Base-by-base conservation (phyloP, 176 grass and related monocot species). In the Oryza glumipatula region DNA sequence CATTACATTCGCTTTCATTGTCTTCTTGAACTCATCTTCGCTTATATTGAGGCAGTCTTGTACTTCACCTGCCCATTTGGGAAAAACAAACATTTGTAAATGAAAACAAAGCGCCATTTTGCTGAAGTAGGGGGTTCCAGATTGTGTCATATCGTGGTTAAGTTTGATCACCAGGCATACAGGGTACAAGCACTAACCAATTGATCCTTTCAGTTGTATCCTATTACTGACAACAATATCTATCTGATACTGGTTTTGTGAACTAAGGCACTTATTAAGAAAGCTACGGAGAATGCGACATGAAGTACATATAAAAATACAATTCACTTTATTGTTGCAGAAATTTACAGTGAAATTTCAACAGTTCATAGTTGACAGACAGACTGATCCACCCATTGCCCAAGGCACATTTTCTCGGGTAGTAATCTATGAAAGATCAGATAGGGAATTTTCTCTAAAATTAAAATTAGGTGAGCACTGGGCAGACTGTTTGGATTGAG, bases 1-100 rank as follows among this genome's bases (percentile, higher is more conserved):
- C 76, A 83, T 86, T 11, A 90, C 84, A 66, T 98, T 98, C 32
- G 84, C 70, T 82, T 90, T 90, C 2, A 98, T 79, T 11, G 88
- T 95, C 78, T 89, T 95, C 24, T 76, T 90, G 81, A 87, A 86
- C 22, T 95, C 91, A 24, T 90, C 67, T 88, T 98, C 91, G 47
- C 85, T 90, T 47, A 90, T 80, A 72, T 72, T 76, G 6, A 98
- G 91, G 69, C 73, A 92, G 48, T 95, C 89, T 78, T 89, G 89
- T 49, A 98, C 84, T 26, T 91, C 90, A 5, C 89, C 96, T 98
- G 87, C 38, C 16, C 77, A 72, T 44, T 41, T 22, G 64, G 64
- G 23, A 16, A 75, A 46, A 46, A 8, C 12, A 69, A 35, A 14
- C n/a, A 28, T 26, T 47, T 24, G n/a, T 72, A 35, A 8, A 33